Base-by-base conservation (phyloP, 1,284 basidiomycete species). In the Athelia psychrophila region DNA sequence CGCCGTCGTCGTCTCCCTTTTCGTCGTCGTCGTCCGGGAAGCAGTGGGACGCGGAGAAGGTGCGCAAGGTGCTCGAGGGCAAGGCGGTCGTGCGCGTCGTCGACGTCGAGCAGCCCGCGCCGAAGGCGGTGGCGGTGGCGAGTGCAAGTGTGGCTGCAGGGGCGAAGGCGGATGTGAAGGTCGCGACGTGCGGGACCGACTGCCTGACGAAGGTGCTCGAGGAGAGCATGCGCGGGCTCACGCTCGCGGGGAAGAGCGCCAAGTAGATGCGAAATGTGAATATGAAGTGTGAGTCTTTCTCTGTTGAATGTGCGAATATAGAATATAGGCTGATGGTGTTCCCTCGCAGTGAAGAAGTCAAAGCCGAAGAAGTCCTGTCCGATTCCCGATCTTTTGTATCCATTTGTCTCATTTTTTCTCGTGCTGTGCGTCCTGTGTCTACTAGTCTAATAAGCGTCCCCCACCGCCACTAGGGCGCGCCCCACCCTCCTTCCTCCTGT, bases 81-180 rank as follows among this genome's bases (percentile, higher is more conserved):
- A 84, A 79, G 55, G 89, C 88, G 1, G 84, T 90, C 35, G 73
- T 91, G 52, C 72, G 75, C 48, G 78, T 91, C 54, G 88, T 91
- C 56, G 88, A 91, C 65, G 72, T 91, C 54, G 87, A 86, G 2
- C 8, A 6, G 38, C 40, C 47, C 20, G 15, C 38, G 2, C 25
- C 47, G 54, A 54, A 50, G 48, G 42, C 49, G 45, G 57, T 51
- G 54, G 51, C 49, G 54, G 51, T 48, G 48, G 48, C 51, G 30
- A 50, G 47, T 4, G 47, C 51, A n/a, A 16, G 46, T 32, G 30
- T 47, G 27, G 27, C 36, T 32, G 30, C 48, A 47, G 36, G 42
- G 50, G 44, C 20, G n/a, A 36, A 42, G 20, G 35, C 46, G 46
- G 46, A 54, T n/a, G n/a, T n/a, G 53, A 45, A 51, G 48, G 57